phyloP scores from a whole-genome alignment of 2,329 filamentous ascomycete species.

The Aspergillus pseudonomiae region DNA sequence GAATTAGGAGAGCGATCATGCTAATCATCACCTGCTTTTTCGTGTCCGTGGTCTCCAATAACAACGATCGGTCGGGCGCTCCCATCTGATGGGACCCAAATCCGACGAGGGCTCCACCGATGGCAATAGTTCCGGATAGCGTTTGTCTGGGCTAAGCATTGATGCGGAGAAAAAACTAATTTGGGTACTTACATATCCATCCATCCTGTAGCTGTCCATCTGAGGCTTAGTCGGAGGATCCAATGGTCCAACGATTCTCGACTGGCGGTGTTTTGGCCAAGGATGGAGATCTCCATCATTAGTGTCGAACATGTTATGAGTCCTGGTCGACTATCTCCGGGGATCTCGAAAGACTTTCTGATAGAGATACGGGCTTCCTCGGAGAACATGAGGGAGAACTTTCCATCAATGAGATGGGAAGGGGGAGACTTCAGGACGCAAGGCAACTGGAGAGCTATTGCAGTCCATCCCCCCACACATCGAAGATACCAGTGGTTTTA shows the following conservation, averaged over 20 bases:
- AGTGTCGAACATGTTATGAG: slow-evolving; percentile 1
- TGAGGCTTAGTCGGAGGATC: background rate
- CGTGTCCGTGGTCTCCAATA: slow-evolving; percentile 12
- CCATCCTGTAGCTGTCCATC: background rate
- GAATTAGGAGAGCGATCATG: slow-evolving; percentile 9
- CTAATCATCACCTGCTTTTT: slow-evolving; percentile 9
- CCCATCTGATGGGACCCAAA: slow-evolving; percentile 14
- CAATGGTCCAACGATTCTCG: background rate
- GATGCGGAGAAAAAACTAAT: slow-evolving; percentile 18
- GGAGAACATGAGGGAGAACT: slow-evolving; percentile 1
- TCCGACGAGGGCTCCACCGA: slow-evolving; percentile 17
- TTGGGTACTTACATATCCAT: background rate
- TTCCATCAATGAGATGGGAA: slow-evolving; percentile 1
- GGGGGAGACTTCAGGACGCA: background rate
- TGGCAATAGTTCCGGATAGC: slow-evolving; percentile 24
- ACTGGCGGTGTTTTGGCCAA: background rate
- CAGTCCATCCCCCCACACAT: slow-evolving; percentile 2
- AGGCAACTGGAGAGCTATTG: slow-evolving; percentile 1
- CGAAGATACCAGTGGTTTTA: background rate
- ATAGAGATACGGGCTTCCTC: background rate
- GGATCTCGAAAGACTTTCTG: background rate
- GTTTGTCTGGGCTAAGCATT: slow-evolving; percentile 19
- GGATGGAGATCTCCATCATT: background rate
- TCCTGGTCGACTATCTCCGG: background rate
- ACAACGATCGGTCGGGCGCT: slow-evolving; percentile 19